These are phyloP conservation scores for Clonostachys chloroleuca DNA, from an alignment of 2,329 filamentous ascomycete species.

Conservation along the genomic window DNA sequence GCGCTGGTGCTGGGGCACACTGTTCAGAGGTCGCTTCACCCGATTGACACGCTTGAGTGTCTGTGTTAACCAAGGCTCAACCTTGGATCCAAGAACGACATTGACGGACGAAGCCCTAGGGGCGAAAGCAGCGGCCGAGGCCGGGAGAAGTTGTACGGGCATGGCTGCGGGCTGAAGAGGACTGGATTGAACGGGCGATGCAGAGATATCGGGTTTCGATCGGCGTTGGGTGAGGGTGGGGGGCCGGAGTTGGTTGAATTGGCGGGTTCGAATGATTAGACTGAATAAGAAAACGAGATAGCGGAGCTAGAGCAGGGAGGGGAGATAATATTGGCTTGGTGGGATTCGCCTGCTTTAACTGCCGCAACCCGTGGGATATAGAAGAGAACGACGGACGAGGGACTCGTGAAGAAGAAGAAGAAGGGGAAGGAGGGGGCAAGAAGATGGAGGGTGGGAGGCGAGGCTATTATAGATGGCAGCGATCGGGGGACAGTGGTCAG, in stretches of 20 bases:
- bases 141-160: slow-evolving; percentile 90
- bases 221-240: slow-evolving; percentile 1
- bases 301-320: slow-evolving; percentile 44
- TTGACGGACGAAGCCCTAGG: slow-evolving; percentile 87
- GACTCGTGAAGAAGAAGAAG: slow-evolving; percentile 39
- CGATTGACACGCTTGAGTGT: slow-evolving; percentile 96
- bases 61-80: slow-evolving; percentile 94
- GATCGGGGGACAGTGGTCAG: neutral
- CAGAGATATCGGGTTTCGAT: neutral
- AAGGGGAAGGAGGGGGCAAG: slow-evolving; percentile 36
- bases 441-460: slow-evolving; percentile 35
- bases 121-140: slow-evolving; percentile 93
- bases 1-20: slow-evolving; percentile 88
- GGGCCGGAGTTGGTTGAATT: slow-evolving; percentile 8
- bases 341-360: slow-evolving; percentile 54
- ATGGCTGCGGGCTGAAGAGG: slow-evolving; percentile 40
- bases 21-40: slow-evolving; percentile 96
- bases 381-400: slow-evolving; percentile 53
- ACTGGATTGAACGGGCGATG: neutral
- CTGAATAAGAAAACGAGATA: slow-evolving; percentile 39
- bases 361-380: slow-evolving; percentile 39
- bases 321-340: slow-evolving; percentile 12
- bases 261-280: slow-evolving; percentile 14
- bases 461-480: neutral
- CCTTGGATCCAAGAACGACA: slow-evolving; percentile 86